Conservation (phyloP, 805 yeast genomes). For the Hanseniaspora osmophila region DNA sequence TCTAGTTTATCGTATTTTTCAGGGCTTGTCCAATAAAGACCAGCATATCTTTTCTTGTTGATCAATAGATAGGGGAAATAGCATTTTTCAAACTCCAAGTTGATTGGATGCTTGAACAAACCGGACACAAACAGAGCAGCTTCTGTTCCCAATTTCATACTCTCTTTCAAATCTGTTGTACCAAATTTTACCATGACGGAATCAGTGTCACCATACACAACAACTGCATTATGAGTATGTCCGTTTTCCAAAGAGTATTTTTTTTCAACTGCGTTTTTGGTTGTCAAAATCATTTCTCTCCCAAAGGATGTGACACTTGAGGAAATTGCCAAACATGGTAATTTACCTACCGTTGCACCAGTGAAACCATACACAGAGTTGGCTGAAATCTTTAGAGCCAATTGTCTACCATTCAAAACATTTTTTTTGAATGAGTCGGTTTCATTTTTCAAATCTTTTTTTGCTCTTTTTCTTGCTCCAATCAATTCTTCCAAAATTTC, state of each 20-base stretch:
- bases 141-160: conserved; percentile 86
- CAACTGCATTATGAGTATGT: conserved; percentile 69
- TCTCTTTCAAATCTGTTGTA: conserved; percentile 55
- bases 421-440: conserved; percentile 88
- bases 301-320: conserved; percentile 94
- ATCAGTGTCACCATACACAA: conserved; percentile 96
- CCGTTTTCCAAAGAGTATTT: conserved; percentile 74
- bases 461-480: conserved; percentile 86
- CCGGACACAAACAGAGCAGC: conserved; percentile 84
- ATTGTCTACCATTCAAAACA: conserved; percentile 91
- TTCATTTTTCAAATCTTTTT: conserved; percentile 77
- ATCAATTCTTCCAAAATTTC: conserved; percentile 80
- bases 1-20: conserved; percentile 94
- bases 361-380: conserved; percentile 98
- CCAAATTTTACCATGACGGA: conserved; percentile 99
- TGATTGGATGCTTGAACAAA: conserved; percentile 71
- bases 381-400: conserved; percentile 92
- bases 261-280: conserved; percentile 74
- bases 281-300: conserved; percentile 88
- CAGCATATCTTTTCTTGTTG: conserved; percentile 94
- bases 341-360: conserved; percentile 94
- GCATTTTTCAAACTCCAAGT: conserved; percentile 90
- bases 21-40: conserved; percentile 87
- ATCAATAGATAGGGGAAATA: conserved; percentile 88
- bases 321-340: conserved; percentile 92